Evolutionary conservation across 768 basidiomycete genomes (phyloP), one percentile per base, ranked within the genome.

Genomic region (Lactarius deliciosus): DNA sequence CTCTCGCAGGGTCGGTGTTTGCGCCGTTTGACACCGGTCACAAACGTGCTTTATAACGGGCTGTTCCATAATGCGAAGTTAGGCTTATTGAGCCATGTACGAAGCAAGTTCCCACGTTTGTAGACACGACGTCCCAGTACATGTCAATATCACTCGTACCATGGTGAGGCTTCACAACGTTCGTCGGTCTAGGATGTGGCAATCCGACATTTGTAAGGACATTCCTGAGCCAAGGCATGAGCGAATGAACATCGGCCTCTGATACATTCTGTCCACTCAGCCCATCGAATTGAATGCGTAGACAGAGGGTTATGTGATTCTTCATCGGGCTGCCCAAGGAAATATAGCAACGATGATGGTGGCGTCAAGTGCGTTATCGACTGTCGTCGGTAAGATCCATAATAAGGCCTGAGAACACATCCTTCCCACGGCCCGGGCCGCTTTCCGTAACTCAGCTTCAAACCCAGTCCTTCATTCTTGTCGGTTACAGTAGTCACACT

Each of bases 201-300:
- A 68, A 41, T 22, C 54, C 61, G 22, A 68, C 28, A n/a, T 10
- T 32, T 3, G 53, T 20, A 9, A 68, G 63, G n/a, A 30, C 38
- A 4, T 5, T 18, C 41, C 43, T 63, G 4, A 68, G 66, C 66
- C 62, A 60, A 25, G 66, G 66, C 45, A 56, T 2, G n/a, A 68
- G 57, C 18, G n/a, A 60, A 8, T 28, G 20, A 57, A 60, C 28
- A 9, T 38, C 15, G 5, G 34, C 38, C 20, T 25, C 10, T 4
- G 41, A 47, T 32, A 68, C 58, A 32, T n/a, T 38, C 32, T 30
- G 38, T 11, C 41, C 62, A 56, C 13, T 18, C 8, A 0, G 8
- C 15, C 66, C 66, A 45, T 45, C 16, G 28, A 68, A 68, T 22
- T 38, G 61, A 38, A 68, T 64, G 25, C 66, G 63, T 32, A 68